Conservation (phyloP, 495 filamentous ascomycete species). For the Talaromyces borbonicus region DNA sequence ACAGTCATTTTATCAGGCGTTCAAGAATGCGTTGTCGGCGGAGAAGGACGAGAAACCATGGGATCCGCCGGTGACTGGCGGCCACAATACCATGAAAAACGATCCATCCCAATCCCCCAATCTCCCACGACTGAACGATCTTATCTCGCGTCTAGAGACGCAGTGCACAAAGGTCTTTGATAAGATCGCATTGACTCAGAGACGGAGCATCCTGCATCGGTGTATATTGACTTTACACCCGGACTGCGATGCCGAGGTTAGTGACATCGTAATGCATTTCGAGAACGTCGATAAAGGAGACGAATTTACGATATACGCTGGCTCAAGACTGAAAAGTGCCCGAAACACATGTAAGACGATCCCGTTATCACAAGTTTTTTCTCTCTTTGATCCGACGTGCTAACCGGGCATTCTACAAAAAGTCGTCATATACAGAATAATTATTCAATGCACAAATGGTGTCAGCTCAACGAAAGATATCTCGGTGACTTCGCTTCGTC, state of each 20-base stretch:
- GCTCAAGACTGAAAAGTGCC: conserved; percentile 20
- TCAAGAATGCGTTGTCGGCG: conserved; percentile 29
- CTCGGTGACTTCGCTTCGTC: conserved; percentile 29
- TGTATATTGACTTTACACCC: conserved; percentile 34
- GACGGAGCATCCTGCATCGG: conserved; percentile 45
- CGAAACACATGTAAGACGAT: conserved; percentile 29
- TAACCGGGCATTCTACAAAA: background rate
- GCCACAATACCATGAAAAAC: conserved; percentile 6
- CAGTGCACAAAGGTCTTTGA: conserved; percentile 48
- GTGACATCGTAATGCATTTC: conserved; percentile 28
- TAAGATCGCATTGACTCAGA: conserved; percentile 48
- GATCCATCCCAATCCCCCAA: conserved; percentile 21
- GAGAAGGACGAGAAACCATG: conserved; percentile 14
- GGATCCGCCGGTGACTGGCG: too few species aligned
- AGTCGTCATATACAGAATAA: conserved; percentile 44
- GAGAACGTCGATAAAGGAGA: conserved; percentile 20
- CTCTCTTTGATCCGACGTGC: background rate
- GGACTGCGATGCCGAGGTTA: conserved; percentile 28
- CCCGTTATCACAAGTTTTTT: too few species aligned
- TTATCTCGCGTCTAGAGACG: conserved; percentile 38
- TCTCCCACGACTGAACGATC: conserved; percentile 41
- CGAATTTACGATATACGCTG: conserved; percentile 28
- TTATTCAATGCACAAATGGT: conserved; percentile 41
- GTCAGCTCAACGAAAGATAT: conserved; percentile 41
- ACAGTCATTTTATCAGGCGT: conserved; percentile 38